Percentiles rank a stretch among this genome's conserved stretches.
Evolutionary conservation across 768 basidiomycete species (phyloP).

Genomic region (Cyclocybe cylindracea): DNA sequence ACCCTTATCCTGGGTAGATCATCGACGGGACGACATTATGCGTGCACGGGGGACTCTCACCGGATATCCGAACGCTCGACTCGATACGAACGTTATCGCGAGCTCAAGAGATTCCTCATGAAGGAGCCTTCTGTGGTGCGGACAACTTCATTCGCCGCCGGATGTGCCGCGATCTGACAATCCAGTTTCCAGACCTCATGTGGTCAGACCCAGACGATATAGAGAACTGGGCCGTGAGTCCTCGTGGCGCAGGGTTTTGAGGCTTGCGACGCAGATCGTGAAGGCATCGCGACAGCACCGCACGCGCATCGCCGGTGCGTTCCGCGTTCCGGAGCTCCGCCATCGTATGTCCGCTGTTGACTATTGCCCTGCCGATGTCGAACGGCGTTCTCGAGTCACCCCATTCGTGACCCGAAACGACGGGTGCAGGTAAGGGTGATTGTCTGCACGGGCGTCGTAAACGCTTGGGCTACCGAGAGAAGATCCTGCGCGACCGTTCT

Average conservation of each 20-base stretch:
- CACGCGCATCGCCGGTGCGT: too few species aligned
- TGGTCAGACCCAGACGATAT: constrained; percentile 96
- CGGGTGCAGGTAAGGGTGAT: too few species aligned
- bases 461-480: too few species aligned
- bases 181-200: constrained; percentile 73
- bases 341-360: too few species aligned
- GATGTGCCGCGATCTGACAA: background rate
- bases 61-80: constrained; percentile 93
- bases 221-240: constrained; percentile 95
- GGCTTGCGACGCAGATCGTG: too few species aligned
- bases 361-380: too few species aligned
- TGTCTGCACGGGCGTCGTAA: too few species aligned
- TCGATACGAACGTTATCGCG: constrained; percentile 91
- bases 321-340: too few species aligned
- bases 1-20: constrained; percentile 56
- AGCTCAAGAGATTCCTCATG: constrained; percentile 98
- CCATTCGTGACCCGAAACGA: too few species aligned
- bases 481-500: too few species aligned
- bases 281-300: too few species aligned
- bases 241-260: constrained; percentile 96
- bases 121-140: constrained; percentile 95
- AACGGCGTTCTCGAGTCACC: too few species aligned
- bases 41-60: constrained; percentile 95
- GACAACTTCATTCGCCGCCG: background rate
- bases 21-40: constrained; percentile 92